These are phyloP conservation scores for Candida ortonii DNA, from an alignment of 805 yeast species.

Conservation along the genomic window DNA sequence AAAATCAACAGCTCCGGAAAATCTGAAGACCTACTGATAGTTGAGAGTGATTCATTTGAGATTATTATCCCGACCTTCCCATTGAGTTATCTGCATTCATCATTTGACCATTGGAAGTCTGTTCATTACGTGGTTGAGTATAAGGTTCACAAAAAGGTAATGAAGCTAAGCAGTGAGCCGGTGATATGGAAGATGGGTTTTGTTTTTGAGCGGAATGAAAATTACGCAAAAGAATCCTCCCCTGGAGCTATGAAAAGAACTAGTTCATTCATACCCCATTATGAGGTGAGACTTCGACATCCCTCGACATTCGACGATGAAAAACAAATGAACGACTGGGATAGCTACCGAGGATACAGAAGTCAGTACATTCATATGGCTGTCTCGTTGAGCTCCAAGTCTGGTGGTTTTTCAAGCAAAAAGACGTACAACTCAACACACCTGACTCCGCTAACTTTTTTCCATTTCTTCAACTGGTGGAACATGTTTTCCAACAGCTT, in stretches of 20 bases:
- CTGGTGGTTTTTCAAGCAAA: constrained; percentile 17
- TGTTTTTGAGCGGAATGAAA: constrained; percentile 61
- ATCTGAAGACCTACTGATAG: constrained; percentile 48
- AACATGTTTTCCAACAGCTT: constrained; percentile 71
- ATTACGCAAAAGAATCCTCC: constrained; percentile 30
- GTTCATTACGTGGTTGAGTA: constrained; percentile 35
- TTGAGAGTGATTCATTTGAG: constrained; percentile 55
- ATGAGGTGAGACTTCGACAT: constrained; percentile 52
- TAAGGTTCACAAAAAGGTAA: constrained; percentile 44
- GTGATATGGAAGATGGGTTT: constrained; percentile 81
- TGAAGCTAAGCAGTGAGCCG: constrained; percentile 58
- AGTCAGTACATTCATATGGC: constrained; percentile 80
- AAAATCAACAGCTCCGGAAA: constrained; percentile 49
- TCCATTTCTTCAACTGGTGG: constrained; percentile 85
- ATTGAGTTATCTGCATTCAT: constrained; percentile 27
- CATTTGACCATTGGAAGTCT: constrained; percentile 7
- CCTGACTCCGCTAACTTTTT: constrained; percentile 65
- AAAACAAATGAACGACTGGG: constrained; percentile 54
- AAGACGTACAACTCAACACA: constrained; percentile 67
- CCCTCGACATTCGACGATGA: constrained; percentile 49
- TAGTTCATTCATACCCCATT: constrained; percentile 54
- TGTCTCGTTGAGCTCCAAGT: constrained; percentile 47
- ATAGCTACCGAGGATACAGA: constrained; percentile 77
- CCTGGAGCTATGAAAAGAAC: constrained; percentile 41
- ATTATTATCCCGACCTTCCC: constrained; percentile 55